A percentile compares a stretch with the other conserved stretches of the same genome.
phyloP scores from a whole-genome alignment of 345 rosid genomes.

The Garcia nutans region DNA sequence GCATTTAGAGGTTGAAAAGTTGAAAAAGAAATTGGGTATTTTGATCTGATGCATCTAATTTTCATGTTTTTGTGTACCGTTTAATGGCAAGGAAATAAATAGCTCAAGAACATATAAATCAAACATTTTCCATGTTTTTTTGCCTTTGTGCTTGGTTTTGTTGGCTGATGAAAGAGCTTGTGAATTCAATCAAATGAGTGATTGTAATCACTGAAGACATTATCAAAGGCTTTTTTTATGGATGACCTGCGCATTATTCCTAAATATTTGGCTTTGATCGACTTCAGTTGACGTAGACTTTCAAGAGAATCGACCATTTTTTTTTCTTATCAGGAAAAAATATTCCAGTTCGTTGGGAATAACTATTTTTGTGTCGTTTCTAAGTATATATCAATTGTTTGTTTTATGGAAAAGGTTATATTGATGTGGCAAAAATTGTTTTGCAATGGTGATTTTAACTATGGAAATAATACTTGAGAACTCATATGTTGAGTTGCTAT shows the following conservation, averaged over 20 bases:
- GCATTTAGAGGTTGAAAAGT: conserved; percentile 93
- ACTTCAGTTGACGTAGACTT: not conserved
- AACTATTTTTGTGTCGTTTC: too few species aligned
- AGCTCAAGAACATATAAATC: conserved; percentile 47
- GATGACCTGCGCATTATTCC: not conserved
- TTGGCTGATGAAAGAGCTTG: conserved; percentile 24
- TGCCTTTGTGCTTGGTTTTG: conserved; percentile 23
- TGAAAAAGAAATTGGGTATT: conserved; percentile 72
- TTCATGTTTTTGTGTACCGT: conserved; percentile 23
- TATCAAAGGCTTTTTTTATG: conserved; percentile 6
- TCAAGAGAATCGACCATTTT: not conserved
- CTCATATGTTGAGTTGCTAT: not conserved
- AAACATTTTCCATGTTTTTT: conserved; percentile 17
- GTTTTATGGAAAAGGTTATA: too few species aligned
- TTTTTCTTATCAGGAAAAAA: not conserved
- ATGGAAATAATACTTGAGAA: not conserved
- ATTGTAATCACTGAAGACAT: conserved; percentile 12
- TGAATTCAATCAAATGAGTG: conserved; percentile 27
- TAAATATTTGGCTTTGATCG: not conserved
- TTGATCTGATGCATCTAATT: conserved; percentile 37
- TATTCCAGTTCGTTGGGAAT: not conserved
- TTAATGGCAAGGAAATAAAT: conserved; percentile 56
- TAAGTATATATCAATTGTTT: too few species aligned
- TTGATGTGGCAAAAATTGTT: too few species aligned
- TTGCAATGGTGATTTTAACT: not conserved